Evolutionary conservation across 2,329 filamentous ascomycete genomes (phyloP), one percentile per base, ranked within the genome.

Genomic region (Arthrobotrys sphaeroides): DNA sequence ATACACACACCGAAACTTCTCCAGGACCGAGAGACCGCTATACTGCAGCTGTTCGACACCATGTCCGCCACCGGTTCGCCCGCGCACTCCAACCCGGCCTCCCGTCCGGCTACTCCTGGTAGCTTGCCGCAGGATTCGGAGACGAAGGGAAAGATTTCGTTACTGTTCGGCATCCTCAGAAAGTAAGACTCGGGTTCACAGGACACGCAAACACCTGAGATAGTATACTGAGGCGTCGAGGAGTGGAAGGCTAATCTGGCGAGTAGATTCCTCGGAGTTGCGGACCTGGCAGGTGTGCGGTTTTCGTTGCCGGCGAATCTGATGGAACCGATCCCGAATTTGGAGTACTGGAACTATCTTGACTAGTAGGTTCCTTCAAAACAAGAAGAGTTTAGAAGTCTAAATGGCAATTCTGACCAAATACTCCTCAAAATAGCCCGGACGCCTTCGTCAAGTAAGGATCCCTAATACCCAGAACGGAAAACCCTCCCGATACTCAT

Each of bases 301-400:
- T 99, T 99, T 85, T 98, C 94, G 13, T 87, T 99, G 59, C 95
- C 95, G 20, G 93, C 95, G 59, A 94, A 98, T 83, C 89, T 99
- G 45, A 88, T 99, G 81, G 95, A 99, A 83, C 95, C 95, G 36
- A 96, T 92, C 2, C 95, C 95, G 61, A 99, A 99, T 83, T 86
- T 99, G 89, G 95, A 99, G 85, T 99, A 98, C 84, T 99, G 95
- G 95, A 96, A 96, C 81, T 99, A 99, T 81, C 87, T 99, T 82
- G 95, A 99, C 83, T 89, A 93, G 79, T 77, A 72, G 31, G 73
- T 61, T 6, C 18, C 7, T 36, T 10, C 13, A 22, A 7, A n/a
- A 94, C 94, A 20, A 96, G 96, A 92, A 26, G 38, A 13, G 1
- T 36, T 16, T 20, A 36, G 40, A 7, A 57, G 13, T 49, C 10